Evolutionary conservation across 2,329 filamentous ascomycete species (phyloP), one percentile per base, ranked within the genome.

Genomic region (Hymenoscyphus fructigenus): DNA sequence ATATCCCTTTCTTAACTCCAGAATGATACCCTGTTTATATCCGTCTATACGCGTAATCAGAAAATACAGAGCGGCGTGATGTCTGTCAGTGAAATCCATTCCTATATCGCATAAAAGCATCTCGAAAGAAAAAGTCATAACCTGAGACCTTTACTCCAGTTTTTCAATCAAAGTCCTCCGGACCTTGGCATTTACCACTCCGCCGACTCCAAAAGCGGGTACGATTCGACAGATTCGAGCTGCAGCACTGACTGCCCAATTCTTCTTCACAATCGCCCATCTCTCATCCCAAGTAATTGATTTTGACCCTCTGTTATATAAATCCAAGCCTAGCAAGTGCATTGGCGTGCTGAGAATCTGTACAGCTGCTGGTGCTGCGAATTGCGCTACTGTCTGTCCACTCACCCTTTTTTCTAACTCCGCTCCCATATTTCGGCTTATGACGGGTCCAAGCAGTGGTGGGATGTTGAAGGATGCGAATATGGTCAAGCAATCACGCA

Each of bases 391-490:
- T 0, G 85, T 87, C 69, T 83, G 78, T n/a, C 85, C 85, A 23
- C 79, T 82, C 34, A 86, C 68, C 23, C 66, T 71, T 59, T 74
- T 79, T 17, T 87, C 79, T 36, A 88, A 76, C 67, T 85, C 84
- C 63, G 83, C 81, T 59, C 75, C 79, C 67, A 90, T 74, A 32
- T 82, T 80, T 20, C 83, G 78, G 15, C 83, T 85, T 23, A 97
- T 79, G 5, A 80, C 78, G 0, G 92, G 92, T 0, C 91, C 91
- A 10, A 97, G 82, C 1, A 95, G 74, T 0, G 91, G 86, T 0
- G 94, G 94, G 1, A 97, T 80, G 75, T 97, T 97, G 84, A 97
- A 98, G 14, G 88, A 91, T 4, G 92, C 92, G 76, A 96, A 96
- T 72, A 97, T 93, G 60, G 93, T 97, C 67, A 96, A 80, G 78